phyloP scores from a whole-genome alignment of 1,139 yeast species.

The Saccharomyces hybrid region DNA sequence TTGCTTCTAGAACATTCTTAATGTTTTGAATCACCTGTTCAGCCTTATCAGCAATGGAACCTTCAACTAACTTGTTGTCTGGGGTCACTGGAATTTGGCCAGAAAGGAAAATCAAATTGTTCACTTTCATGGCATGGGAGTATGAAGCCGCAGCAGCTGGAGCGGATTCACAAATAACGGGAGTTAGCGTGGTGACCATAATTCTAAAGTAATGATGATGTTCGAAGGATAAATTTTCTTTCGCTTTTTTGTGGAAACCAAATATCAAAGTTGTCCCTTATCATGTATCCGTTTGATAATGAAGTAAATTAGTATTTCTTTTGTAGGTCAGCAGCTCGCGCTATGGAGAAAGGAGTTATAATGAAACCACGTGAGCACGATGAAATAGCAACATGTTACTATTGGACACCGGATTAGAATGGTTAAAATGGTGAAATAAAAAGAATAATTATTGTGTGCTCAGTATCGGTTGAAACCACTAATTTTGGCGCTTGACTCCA shows the following conservation, averaged over 20 bases:
- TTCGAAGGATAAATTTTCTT: background rate
- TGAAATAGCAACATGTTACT: background rate
- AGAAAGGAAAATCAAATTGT: constrained; percentile 81
- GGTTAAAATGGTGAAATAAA: background rate
- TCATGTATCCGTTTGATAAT: background rate
- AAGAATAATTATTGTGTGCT: no score
- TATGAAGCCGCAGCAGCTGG: constrained; percentile 96
- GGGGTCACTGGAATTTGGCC: constrained; percentile 93
- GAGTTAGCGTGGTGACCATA: constrained; percentile 20
- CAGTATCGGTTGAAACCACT: background rate
- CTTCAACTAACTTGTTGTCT: constrained; percentile 72
- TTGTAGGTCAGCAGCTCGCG: background rate
- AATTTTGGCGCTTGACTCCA: background rate
- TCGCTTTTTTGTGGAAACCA: background rate
- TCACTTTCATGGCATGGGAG: constrained; percentile 86
- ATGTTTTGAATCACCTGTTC: constrained; percentile 80
- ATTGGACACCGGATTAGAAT: background rate
- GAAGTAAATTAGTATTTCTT: background rate
- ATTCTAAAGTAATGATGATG: background rate
- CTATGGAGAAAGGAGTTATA: background rate
- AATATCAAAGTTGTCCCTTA: background rate
- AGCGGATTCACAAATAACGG: constrained; percentile 56
- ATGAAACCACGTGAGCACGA: background rate
- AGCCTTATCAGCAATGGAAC: constrained; percentile 70
- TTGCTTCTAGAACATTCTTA: constrained; percentile 65